A percentile compares a stretch with the other conserved stretches of the same genome.
phyloP scores from a whole-genome alignment of 768 basidiomycete genomes.

The Russula brevipes region DNA sequence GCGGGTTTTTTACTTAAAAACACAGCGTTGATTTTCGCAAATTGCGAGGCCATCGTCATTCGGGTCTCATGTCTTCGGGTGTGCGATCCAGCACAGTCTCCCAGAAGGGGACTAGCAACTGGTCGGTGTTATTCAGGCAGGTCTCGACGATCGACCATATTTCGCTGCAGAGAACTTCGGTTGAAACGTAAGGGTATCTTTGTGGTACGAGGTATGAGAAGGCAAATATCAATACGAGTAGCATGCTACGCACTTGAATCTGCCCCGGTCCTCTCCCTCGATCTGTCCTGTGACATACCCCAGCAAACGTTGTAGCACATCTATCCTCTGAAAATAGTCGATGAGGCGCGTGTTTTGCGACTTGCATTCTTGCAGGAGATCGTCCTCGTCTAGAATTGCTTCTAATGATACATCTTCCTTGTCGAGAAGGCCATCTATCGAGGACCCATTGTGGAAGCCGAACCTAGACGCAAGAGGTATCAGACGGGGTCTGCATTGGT shows the following conservation, averaged over 20 bases:
- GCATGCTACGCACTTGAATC: conserved; percentile 65
- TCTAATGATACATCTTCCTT: conserved; percentile 87
- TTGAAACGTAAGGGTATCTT: conserved; percentile 89
- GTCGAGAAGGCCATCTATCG: conserved; percentile 86
- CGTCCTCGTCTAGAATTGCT: conserved; percentile 88
- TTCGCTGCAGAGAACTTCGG: conserved; percentile 93
- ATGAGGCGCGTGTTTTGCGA: conserved; percentile 85
- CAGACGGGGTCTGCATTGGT: neutral
- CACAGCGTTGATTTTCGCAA: conserved; percentile 88
- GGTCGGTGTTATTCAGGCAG: conserved; percentile 63
- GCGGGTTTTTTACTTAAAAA: conserved; percentile 84
- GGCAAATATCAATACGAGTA: conserved; percentile 13
- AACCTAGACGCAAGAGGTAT: conserved; percentile 48
- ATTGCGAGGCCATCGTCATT: conserved; percentile 85
- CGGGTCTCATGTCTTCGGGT: conserved; percentile 83
- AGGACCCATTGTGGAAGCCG: conserved; percentile 83
- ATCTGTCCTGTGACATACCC: conserved; percentile 86
- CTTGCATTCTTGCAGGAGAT: conserved; percentile 93
- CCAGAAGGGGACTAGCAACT: conserved; percentile 86
- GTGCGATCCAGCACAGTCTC: conserved; percentile 77
- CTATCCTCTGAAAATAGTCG: conserved; percentile 78
- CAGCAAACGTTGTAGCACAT: conserved; percentile 73
- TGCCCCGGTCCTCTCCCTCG: conserved; percentile 69
- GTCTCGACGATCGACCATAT: conserved; percentile 94
- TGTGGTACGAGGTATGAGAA: neutral